Evolutionary conservation across 495 filamentous ascomycete genomes (phyloP).

Genomic region (Trichoderma gamsii): DNA sequence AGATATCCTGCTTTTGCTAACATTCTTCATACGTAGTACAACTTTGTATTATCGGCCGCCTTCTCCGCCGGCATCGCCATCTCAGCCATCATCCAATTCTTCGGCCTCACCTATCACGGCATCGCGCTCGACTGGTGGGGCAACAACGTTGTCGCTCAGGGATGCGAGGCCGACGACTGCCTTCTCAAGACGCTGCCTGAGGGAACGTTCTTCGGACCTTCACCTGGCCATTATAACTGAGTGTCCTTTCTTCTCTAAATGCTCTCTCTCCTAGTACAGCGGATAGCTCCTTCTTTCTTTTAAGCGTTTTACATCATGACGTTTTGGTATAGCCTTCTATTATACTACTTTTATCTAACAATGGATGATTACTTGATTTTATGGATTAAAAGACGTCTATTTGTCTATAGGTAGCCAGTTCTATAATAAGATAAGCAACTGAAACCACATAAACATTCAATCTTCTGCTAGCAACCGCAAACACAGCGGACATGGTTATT

Average conservation of each 20-base stretch:
- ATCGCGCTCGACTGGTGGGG: conserved; percentile 40
- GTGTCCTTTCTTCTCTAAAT: neutral
- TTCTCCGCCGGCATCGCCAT: conserved; percentile 36
- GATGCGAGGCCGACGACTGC: conserved; percentile 31
- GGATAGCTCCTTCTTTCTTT: too few relatives aligned
- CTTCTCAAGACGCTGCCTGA: conserved; percentile 21
- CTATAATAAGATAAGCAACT: too few relatives aligned
- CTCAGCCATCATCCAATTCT: conserved; percentile 37
- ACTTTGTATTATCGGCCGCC: conserved; percentile 36
- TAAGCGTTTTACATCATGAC: too few relatives aligned
- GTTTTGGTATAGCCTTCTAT: too few relatives aligned
- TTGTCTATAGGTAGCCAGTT: too few relatives aligned
- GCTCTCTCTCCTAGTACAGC: too few relatives aligned
- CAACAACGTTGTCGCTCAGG: conserved; percentile 26
- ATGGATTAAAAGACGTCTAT: too few relatives aligned
- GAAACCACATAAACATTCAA: too few relatives aligned
- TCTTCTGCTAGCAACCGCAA: too few relatives aligned
- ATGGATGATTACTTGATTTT: too few relatives aligned
- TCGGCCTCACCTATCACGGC: conserved; percentile 30
- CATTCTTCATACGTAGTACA: conserved; percentile 24
- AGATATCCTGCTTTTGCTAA: neutral
- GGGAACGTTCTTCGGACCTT: conserved; percentile 36
- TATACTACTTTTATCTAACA: too few relatives aligned
- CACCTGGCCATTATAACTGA: conserved; percentile 29
- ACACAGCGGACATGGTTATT: too few relatives aligned